Evolutionary conservation across 177 flowering plant species (phyloP).

Genomic region (Vitis hybrid): DNA sequence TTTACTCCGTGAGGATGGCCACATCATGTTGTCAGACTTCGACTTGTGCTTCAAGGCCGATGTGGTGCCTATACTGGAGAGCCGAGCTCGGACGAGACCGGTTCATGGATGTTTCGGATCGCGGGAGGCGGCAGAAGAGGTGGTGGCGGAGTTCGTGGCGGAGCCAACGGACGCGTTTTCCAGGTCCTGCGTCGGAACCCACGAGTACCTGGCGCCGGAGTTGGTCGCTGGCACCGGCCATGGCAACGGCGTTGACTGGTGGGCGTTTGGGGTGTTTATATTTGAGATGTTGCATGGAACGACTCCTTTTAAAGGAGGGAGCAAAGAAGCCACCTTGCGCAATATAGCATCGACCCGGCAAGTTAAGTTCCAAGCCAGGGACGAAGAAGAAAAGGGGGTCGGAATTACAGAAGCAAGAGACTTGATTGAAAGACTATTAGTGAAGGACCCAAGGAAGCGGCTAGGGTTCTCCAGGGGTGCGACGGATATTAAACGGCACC

Average conservation of each 20-base stretch:
- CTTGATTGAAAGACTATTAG: slow-evolving; percentile 59
- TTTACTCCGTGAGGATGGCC: slow-evolving; percentile 52
- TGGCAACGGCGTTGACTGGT: slow-evolving; percentile 92
- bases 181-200: slow-evolving; percentile 80
- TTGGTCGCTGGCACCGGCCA: slow-evolving; percentile 66
- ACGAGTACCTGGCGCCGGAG: slow-evolving; percentile 94
- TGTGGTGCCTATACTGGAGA: slow-evolving; percentile 28
- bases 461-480: slow-evolving; percentile 77
- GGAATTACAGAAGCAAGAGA: slow-evolving; percentile 51
- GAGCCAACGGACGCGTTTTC: slow-evolving; percentile 79
- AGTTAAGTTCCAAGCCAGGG: slow-evolving; percentile 28
- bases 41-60: slow-evolving; percentile 56
- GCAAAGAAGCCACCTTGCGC: slow-evolving; percentile 65
- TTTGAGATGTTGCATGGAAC: slow-evolving; percentile 73
- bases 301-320: slow-evolving; percentile 84
- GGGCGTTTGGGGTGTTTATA: slow-evolving; percentile 85
- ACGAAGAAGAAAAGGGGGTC: slow-evolving; percentile 23
- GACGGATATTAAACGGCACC: slow-evolving; percentile 74
- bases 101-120: neutral
- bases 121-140: slow-evolving; percentile 10
- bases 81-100: neutral
- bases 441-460: slow-evolving; percentile 68
- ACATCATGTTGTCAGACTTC: slow-evolving; percentile 64
- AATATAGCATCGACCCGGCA: slow-evolving; percentile 50
- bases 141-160: slow-evolving; percentile 57